Percentiles rank a stretch among this genome's conserved stretches.
Conservation (phyloP, 441 rosid species). For the Jatropha multifida region DNA sequence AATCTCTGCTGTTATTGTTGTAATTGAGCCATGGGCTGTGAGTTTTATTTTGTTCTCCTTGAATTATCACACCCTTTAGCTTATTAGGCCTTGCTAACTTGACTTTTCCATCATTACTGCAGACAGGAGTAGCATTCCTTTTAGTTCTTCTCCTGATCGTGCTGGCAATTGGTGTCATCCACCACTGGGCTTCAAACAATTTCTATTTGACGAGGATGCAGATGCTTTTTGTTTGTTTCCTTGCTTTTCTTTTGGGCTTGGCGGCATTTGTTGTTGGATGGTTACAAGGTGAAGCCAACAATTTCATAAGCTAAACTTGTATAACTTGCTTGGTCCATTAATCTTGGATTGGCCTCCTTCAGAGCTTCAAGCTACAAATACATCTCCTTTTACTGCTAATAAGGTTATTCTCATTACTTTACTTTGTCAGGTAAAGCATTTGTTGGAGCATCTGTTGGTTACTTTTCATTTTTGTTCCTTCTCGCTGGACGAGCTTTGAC, state of each 20-base stretch:
- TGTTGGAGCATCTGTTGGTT: slow-evolving; percentile 99
- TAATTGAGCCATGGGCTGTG: slow-evolving; percentile 93
- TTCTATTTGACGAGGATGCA: slow-evolving; percentile 96
- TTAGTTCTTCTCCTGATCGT: slow-evolving; percentile 88
- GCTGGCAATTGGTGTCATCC: slow-evolving; percentile 95
- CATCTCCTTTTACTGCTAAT: slow-evolving; percentile 12
- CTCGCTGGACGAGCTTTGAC: slow-evolving; percentile 99
- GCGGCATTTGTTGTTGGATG: slow-evolving; percentile 99
- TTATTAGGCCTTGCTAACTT: slow-evolving; percentile 29
- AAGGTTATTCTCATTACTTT: slow-evolving; percentile 12
- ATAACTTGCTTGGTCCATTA: slow-evolving; percentile 15
- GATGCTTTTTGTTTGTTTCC: slow-evolving; percentile 89
- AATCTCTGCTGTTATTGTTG: slow-evolving; percentile 84
- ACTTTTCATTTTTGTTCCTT: slow-evolving; percentile 91
- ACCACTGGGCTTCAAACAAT: slow-evolving; percentile 99
- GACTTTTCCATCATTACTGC: slow-evolving; percentile 40
- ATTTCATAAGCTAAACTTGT: slow-evolving; percentile 14
- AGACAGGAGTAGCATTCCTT: slow-evolving; percentile 95
- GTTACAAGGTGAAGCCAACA: slow-evolving; percentile 68
- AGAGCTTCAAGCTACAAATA: slow-evolving; percentile 5
- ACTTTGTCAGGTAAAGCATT: slow-evolving; percentile 77
- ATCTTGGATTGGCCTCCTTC: slow-evolving; percentile 2
- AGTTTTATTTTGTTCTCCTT: slow-evolving; percentile 32
- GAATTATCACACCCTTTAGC: slow-evolving; percentile 23
- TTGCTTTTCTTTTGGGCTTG: slow-evolving; percentile 95